Percentiles rank a stretch among this genome's conserved stretches.
Conservation (phyloP, 164 flowering plant species). For the Vitis cinerea region DNA sequence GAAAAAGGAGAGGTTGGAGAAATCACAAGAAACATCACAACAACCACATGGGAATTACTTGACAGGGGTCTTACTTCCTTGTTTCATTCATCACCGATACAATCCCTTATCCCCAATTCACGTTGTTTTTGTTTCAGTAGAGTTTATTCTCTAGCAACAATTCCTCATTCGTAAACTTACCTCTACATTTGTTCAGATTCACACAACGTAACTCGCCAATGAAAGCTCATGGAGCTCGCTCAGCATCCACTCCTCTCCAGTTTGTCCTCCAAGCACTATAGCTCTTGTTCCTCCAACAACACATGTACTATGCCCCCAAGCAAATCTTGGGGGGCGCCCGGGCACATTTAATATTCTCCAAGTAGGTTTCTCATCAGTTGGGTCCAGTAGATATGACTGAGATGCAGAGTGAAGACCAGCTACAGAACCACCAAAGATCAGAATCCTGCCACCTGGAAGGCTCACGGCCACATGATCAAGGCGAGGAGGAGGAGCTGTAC, state of each 20-base stretch:
- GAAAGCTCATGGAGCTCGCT: constrained; percentile 83
- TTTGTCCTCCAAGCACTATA: constrained; percentile 89
- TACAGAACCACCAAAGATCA: constrained; percentile 96
- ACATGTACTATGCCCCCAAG: constrained; percentile 95
- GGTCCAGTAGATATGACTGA: constrained; percentile 79
- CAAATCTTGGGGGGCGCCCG: constrained; percentile 87
- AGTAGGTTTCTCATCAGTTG: constrained; percentile 91
- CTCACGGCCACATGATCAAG: constrained; percentile 94
- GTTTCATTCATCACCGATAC: too few species aligned
- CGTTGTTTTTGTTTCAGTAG: background rate
- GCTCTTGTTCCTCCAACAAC: constrained; percentile 93
- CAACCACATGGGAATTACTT: too few species aligned
- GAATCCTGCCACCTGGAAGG: constrained; percentile 89
- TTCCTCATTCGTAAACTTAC: too few species aligned
- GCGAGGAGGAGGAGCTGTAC: constrained; percentile 86
- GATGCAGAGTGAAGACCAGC: constrained; percentile 96
- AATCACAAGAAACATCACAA: too few species aligned
- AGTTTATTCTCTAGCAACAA: background rate
- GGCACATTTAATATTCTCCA: constrained; percentile 92
- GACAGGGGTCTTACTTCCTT: too few species aligned
- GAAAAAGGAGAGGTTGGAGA: too few species aligned
- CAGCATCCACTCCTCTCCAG: constrained; percentile 96
- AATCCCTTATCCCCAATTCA: too few species aligned
- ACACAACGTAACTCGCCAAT: constrained; percentile 46
- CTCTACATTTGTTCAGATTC: too few species aligned